Base-by-base conservation (phyloP, 225 moss, liverwort and hornwort genomes). In the Rhytidiadelphus loreus region DNA sequence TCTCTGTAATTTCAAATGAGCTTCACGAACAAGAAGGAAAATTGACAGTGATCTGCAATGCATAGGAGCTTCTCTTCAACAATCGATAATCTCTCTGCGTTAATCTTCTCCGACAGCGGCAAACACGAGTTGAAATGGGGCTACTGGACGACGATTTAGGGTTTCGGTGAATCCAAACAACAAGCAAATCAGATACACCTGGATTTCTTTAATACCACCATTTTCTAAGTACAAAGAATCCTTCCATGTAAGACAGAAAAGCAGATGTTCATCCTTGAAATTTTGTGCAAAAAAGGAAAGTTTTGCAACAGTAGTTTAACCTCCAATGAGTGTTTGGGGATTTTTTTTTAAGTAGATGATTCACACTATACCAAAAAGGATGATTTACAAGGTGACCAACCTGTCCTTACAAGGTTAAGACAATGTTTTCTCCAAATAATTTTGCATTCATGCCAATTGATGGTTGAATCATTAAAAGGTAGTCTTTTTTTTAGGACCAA, bases 301-400 rank as follows among this genome's bases (percentile, higher is more conserved):
- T 10, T 19, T 0, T 65, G 35, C 4, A 2, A 13, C 1, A 22
- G 0, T 37, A 37, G 21, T 66, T 23, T 39, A 7, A 23, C 23
- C 19, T 35, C 35, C 9, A 64, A 18, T 35, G 19, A 64, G 5
- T 35, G 16, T 4, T 64, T 33, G 18, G 2, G 33, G 2, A n/a
- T n/a, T n/a, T 37, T 37, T 3, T 66, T 35, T 64, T 2, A 19
- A 66, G 10, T 68, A 68, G 37, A 68, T 12, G 0, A n/a, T n/a
- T n/a, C 0, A 68, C 7, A 22, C 7, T 66, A 20, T 12, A 69
- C 4, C 39, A 1, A 39, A 24, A 12, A n/a, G 0, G 7, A 39
- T 23, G 69, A 39, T 69, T 69, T 12, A 5, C 0, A 33, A 0
- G 2, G 1, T 33, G 5, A 16, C 2, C 0, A 64, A 0, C 9